A percentile compares a stretch with the other conserved stretches of the same genome.
phyloP scores from a whole-genome alignment of 148 eudicot species.

The Fagopyrum homotropicum region DNA sequence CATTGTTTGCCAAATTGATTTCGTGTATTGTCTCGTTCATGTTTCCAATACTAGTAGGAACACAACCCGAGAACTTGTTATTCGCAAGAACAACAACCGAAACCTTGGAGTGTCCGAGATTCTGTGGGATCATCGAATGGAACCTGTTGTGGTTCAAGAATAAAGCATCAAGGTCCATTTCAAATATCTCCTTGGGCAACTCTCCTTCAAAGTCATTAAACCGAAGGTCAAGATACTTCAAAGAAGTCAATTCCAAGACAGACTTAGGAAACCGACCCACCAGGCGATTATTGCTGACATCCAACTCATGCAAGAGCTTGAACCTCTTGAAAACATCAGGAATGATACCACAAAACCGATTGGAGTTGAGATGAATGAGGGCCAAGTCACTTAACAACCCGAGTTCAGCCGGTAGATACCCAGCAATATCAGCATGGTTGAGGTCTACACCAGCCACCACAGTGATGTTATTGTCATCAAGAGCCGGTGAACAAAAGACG shows the following conservation, averaged over 20 bases:
- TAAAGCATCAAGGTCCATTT: slow-evolving; percentile 15
- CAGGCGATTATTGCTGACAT: slow-evolving; percentile 17
- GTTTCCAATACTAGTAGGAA: slow-evolving; percentile 39
- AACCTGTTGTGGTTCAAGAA: slow-evolving; percentile 55
- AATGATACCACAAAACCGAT: slow-evolving; percentile 16
- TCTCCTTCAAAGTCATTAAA: slow-evolving; percentile 19
- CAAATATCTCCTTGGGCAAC: slow-evolving; percentile 12
- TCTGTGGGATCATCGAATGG: slow-evolving; percentile 28
- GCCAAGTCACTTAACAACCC: slow-evolving; percentile 14
- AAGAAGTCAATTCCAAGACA: neutral
- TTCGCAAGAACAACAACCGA: slow-evolving; percentile 68
- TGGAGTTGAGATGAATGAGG: slow-evolving; percentile 18
- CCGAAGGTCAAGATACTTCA: slow-evolving; percentile 18
- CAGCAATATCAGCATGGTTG: slow-evolving; percentile 19
- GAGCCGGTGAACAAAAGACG: slow-evolving; percentile 13
- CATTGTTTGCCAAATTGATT: slow-evolving; percentile 34
- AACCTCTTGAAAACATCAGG: slow-evolving; percentile 9
- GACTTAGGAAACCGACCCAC: slow-evolving; percentile 12
- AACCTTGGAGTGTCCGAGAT: slow-evolving; percentile 49
- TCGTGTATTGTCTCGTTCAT: slow-evolving; percentile 50
- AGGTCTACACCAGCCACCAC: slow-evolving; percentile 21
- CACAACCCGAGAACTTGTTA: slow-evolving; percentile 46
- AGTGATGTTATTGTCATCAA: neutral
- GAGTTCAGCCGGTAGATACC: slow-evolving; percentile 5
- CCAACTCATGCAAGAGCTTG: slow-evolving; percentile 13